Base-by-base conservation (phyloP, 148 eudicot species). In the Rheum nobile region DNA sequence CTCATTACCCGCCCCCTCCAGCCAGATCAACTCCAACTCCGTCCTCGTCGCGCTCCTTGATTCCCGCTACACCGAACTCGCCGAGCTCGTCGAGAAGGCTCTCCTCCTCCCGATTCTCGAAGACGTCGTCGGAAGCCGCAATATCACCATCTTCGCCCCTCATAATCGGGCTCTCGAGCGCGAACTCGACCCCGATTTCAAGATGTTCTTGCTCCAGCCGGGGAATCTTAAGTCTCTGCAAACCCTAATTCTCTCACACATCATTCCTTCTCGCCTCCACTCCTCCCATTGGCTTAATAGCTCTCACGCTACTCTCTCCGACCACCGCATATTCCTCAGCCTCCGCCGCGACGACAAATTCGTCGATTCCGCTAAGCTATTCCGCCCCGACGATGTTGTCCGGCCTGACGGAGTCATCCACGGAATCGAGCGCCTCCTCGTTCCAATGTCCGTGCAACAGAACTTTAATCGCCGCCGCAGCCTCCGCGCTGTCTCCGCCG, bases 1-100 rank as follows among this genome's bases (percentile, higher is more conserved):
- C 72, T 34, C 71, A 22, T 29, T 17, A 4, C 35, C 70, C 38
- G 2, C 59, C 21, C 21, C 63, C 31, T 54, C 76, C 26, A 50
- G 35, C 39, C 85, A 83, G 26, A 82, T 93, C 52, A 94, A 88
- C 82, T 94, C 98, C 47, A 94, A 94, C 67, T 94, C 98, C 0
- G 82, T 94, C 43, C 83, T 94, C 0, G 97, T 94, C 0, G 97
- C 98, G 0, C 86, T 94, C 0, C 87, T 94, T n/a, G 98, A 94
- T 75, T 94, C 98, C 1, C 96, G 76, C 41, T 94, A 91, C 75
- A 89, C 97, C 8, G 98, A 94, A 74, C 77, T 94, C 5, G 87
- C 97, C 4, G 98, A 93, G 80, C 78, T 91, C 1, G 83, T 93
- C 3, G 98, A 93, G 72, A 93, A 93, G 48, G 98, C 95, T 9